Base-by-base conservation (phyloP, 1,284 basidiomycete genomes). In the Somion occarium region DNA sequence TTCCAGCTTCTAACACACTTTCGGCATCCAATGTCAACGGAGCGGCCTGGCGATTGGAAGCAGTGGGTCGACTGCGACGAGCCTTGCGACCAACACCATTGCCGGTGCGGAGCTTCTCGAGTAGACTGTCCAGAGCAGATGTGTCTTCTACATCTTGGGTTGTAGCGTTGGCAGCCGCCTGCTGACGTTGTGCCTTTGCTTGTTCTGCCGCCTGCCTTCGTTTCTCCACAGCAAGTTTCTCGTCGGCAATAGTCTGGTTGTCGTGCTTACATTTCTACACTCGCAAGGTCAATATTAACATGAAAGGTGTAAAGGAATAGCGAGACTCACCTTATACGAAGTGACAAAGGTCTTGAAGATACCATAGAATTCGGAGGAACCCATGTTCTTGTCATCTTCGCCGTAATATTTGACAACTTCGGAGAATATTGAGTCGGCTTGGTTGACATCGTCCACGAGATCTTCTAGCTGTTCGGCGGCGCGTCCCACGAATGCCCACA, bases 321-420 rank as follows among this genome's bases (percentile, higher is more conserved):
- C 44, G 2, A 23, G 23, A 63, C 76, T 54, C 57, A 91, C 92
- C 78, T 80, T 88, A 69, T 94, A 97, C 1, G 93, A 94, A 0
- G 88, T 93, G 22, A 93, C 81, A 61, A 97, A 97, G 1, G 91
- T 95, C 71, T 95, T 93, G 80, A 97, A 96, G 61, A 95, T 86
- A 15, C 85, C 91, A 70, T 93, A 98, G 71, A 97, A 98, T 62
- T 96, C 93, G 5, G 85, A 76, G 0, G 89, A 91, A 23, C 80
- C 72, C 78, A 87, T 83, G 56, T 74, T 85, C 70, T 91, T 91
- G 60, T 90, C 86, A 43, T 94, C 93, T 68, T 98, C 94, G 19
- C 93, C 93, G 62, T 91, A 98, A 64, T 92, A 95, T 49, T 77
- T 85, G 54, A 94, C 78, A 15, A 91, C 91, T 52, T 95, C 91